These are phyloP conservation scores for Trichoderma endophyticum DNA, from an alignment of 2,329 filamentous ascomycete species.

Conservation along the genomic window DNA sequence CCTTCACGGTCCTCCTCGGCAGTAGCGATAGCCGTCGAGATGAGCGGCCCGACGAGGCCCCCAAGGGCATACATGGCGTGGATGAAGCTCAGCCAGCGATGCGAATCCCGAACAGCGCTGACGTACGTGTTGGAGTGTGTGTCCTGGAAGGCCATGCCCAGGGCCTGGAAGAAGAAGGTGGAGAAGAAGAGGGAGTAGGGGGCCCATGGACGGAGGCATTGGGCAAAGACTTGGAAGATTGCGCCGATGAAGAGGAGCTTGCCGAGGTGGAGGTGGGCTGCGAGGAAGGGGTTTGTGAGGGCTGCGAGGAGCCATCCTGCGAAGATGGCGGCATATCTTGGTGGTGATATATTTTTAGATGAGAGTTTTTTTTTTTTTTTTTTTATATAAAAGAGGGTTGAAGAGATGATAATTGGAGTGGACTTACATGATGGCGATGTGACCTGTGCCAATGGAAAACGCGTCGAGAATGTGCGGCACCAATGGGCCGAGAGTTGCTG, in stretches of 20 bases:
- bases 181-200: slow-evolving; percentile 17
- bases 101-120: neutral
- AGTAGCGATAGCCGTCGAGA: slow-evolving; percentile 17
- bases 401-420: neutral
- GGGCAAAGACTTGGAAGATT: slow-evolving; percentile 14
- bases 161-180: slow-evolving; percentile 12
- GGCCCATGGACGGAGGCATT: slow-evolving; percentile 17
- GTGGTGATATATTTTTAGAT: neutral
- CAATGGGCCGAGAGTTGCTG: slow-evolving; percentile 16
- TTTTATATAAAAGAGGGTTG: neutral
- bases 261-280: slow-evolving; percentile 8
- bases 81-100: slow-evolving; percentile 19
- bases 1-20: neutral
- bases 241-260: slow-evolving; percentile 16
- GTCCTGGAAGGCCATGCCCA: slow-evolving; percentile 19
- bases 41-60: slow-evolving; percentile 15
- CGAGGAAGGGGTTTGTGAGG: slow-evolving; percentile 15
- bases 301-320: slow-evolving; percentile 20
- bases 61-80: slow-evolving; percentile 19
- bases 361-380: neutral
- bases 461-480: slow-evolving; percentile 14
- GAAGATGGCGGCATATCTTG: slow-evolving; percentile 19
- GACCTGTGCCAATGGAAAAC: slow-evolving; percentile 18
- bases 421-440: slow-evolving; percentile 17
- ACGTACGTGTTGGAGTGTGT: slow-evolving; percentile 18